Conservation (phyloP, 192 early-diverging fungal species). For the Coemansia sp. region DNA sequence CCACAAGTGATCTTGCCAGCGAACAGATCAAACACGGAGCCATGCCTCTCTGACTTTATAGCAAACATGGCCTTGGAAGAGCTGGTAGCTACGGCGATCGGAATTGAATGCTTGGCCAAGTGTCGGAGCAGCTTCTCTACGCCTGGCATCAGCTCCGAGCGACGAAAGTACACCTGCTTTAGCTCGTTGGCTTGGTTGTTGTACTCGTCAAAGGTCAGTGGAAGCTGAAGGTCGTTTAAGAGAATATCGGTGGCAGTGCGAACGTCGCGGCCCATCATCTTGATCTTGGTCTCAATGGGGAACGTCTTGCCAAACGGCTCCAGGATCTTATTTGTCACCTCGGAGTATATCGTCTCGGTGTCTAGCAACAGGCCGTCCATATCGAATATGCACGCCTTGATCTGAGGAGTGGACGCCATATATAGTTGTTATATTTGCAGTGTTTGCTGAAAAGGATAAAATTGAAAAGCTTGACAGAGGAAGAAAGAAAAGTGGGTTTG, state of each 20-base stretch:
- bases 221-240: slow-evolving; percentile 67
- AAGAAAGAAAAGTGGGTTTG: background rate
- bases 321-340: slow-evolving; percentile 84
- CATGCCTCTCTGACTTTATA: slow-evolving; percentile 71
- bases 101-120: slow-evolving; percentile 70
- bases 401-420: slow-evolving; percentile 34
- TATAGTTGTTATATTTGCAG: background rate
- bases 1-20: slow-evolving; percentile 79
- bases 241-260: slow-evolving; percentile 63
- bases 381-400: slow-evolving; percentile 77
- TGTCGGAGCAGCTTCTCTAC: slow-evolving; percentile 73
- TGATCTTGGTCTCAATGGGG: slow-evolving; percentile 69
- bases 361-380: slow-evolving; percentile 85
- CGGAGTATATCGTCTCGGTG: slow-evolving; percentile 89
- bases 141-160: slow-evolving; percentile 69
- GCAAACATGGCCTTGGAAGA: slow-evolving; percentile 76
- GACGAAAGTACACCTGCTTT: slow-evolving; percentile 64
- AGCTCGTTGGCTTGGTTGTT: slow-evolving; percentile 61
- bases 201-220: slow-evolving; percentile 85
- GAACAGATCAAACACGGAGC: slow-evolving; percentile 79
- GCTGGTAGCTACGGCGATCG: slow-evolving; percentile 84
- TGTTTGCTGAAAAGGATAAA: background rate
- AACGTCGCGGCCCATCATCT: slow-evolving; percentile 73
- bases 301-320: slow-evolving; percentile 72
- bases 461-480: background rate